Conservation (phyloP, 2,329 filamentous ascomycete species). For the Nemania bipapillata region DNA sequence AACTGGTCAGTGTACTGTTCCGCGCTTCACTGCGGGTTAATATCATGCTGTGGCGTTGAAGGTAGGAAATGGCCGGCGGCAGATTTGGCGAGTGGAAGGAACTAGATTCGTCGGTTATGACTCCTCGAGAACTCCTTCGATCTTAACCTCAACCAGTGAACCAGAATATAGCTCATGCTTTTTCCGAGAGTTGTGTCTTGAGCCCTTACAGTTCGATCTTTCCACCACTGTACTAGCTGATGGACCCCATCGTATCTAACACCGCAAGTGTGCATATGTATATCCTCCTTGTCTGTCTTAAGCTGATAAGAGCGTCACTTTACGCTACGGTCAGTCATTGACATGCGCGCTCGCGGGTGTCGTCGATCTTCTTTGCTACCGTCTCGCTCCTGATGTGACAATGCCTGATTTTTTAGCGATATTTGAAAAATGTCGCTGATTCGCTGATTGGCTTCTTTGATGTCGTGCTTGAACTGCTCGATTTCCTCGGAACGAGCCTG, state of each 20-base stretch:
- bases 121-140: constrained; percentile 34
- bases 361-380: constrained; percentile 23
- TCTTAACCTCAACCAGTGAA: constrained; percentile 32
- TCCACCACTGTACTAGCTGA: constrained; percentile 33
- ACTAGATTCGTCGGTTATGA: constrained; percentile 33
- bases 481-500: constrained; percentile 23
- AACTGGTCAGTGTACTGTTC: constrained; percentile 35
- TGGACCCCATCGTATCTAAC: constrained; percentile 33
- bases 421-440: constrained; percentile 22
- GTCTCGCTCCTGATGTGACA: constrained; percentile 23
- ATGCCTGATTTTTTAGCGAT: constrained; percentile 23
- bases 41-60: constrained; percentile 36
- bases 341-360: constrained; percentile 21
- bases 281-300: constrained; percentile 26
- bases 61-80: constrained; percentile 34
- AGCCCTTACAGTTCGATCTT: constrained; percentile 31
- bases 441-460: constrained; percentile 26
- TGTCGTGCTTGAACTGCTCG: constrained; percentile 24
- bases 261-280: constrained; percentile 33
- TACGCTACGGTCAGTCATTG: constrained; percentile 25
- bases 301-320: constrained; percentile 32
- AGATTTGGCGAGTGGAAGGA: constrained; percentile 35
- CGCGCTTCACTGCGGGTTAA: constrained; percentile 35
- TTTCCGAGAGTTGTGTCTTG: constrained; percentile 30
- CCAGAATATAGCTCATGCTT: constrained; percentile 34